phyloP scores from a whole-genome alignment of 768 basidiomycete species.

The Coprinopsis cinerea region DNA sequence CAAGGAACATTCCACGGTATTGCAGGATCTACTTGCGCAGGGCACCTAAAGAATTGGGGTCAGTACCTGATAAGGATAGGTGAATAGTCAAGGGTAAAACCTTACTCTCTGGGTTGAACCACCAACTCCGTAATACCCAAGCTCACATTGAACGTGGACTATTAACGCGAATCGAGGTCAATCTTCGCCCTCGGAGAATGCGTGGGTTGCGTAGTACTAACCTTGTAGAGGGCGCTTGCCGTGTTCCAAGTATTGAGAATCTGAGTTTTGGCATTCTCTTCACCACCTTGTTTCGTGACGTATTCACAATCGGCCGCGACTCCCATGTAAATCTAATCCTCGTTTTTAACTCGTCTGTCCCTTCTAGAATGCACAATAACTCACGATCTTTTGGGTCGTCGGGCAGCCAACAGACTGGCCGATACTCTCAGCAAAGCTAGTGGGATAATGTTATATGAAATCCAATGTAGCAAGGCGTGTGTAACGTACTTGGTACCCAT shows the following conservation, averaged over 20 bases:
- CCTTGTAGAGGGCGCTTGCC: slow-evolving; percentile 70
- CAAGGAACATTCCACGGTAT: slow-evolving; percentile 78
- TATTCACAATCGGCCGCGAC: slow-evolving; percentile 87
- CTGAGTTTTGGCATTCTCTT: slow-evolving; percentile 62
- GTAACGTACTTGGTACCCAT: slow-evolving; percentile 47
- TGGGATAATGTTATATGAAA: slow-evolving; percentile 6
- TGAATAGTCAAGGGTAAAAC: slow-evolving; percentile 8
- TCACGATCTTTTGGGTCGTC: slow-evolving; percentile 59
- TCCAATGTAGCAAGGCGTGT: slow-evolving; percentile 1
- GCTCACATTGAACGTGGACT: slow-evolving; percentile 77
- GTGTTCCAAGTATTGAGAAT: slow-evolving; percentile 79
- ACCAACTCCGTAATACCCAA: slow-evolving; percentile 78
- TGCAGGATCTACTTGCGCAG: slow-evolving; percentile 41
- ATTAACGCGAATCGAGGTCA: slow-evolving; percentile 5
- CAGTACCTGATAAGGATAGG: neutral
- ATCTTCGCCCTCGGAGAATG: neutral
- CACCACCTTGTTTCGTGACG: slow-evolving; percentile 53
- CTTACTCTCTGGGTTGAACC: slow-evolving; percentile 54
- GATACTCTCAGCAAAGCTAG: slow-evolving; percentile 64
- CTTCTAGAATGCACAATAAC: slow-evolving; percentile 17
- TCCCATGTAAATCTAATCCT: slow-evolving; percentile 62
- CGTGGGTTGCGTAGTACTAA: slow-evolving; percentile 14
- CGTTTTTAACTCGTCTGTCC: too few species aligned
- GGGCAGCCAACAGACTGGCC: slow-evolving; percentile 71
- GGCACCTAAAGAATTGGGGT: slow-evolving; percentile 43